phyloP scores from a whole-genome alignment of 2,329 filamentous ascomycete genomes.

The Elsinoe arachidis region DNA sequence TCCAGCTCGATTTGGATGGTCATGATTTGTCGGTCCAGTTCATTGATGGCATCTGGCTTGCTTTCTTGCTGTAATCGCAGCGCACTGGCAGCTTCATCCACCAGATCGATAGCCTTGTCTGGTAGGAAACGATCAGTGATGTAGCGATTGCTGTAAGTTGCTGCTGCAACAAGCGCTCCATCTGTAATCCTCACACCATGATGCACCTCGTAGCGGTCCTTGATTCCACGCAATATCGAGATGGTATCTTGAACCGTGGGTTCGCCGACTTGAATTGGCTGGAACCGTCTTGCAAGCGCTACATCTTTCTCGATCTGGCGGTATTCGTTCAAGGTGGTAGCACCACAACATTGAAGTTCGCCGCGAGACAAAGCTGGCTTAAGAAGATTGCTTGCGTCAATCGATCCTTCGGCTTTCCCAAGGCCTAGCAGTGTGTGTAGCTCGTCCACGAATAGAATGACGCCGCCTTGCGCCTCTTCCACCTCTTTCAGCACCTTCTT shows the following conservation, averaged over 20 bases:
- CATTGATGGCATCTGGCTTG: conserved; percentile 89
- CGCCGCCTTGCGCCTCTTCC: conserved; percentile 74
- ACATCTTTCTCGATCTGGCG: conserved; percentile 92
- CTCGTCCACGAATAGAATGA: conserved; percentile 94
- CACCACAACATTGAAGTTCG: conserved; percentile 89
- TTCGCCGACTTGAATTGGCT: conserved; percentile 88
- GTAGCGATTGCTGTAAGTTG: conserved; percentile 87
- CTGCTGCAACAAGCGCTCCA: conserved; percentile 81
- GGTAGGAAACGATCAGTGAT: conserved; percentile 93
- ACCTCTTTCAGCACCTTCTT: conserved; percentile 90
- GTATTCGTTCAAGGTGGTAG: conserved; percentile 88
- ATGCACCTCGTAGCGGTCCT: conserved; percentile 94
- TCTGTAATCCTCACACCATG: conserved; percentile 95
- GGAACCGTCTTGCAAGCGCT: conserved; percentile 82
- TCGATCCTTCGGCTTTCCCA: conserved; percentile 90
- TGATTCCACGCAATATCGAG: conserved; percentile 90
- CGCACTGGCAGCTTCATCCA: conserved; percentile 90
- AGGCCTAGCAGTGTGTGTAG: conserved; percentile 84
- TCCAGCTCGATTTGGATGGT: conserved; percentile 96
- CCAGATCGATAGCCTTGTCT: conserved; percentile 93
- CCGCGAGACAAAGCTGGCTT: conserved; percentile 91
- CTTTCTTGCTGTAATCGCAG: conserved; percentile 90
- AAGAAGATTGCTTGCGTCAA: conserved; percentile 88
- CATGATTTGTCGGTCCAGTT: conserved; percentile 89
- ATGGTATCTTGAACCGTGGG: conserved; percentile 88